Conservation (phyloP, 306 rosid genomes). For the Rubus parviflorus region DNA sequence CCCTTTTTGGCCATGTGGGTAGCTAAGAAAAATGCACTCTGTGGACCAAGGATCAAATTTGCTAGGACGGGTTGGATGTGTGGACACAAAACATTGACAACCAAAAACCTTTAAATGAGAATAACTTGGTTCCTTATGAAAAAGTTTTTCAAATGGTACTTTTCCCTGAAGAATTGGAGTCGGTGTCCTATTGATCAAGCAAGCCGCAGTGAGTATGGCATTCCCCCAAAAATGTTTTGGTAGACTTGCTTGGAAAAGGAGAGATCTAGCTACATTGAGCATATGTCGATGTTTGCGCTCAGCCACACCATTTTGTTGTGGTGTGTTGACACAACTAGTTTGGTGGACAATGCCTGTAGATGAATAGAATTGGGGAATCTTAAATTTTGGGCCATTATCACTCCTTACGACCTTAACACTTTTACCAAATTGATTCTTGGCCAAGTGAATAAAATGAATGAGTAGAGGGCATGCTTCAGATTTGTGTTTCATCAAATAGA, state of each 20-base stretch:
- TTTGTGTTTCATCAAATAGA: too few relatives aligned
- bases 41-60: background rate
- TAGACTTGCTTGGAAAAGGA: background rate
- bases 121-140: background rate
- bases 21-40: background rate
- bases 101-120: constrained; percentile 11
- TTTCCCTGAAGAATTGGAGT: background rate
- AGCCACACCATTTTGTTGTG: constrained; percentile 2
- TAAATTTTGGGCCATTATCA: constrained; percentile 16
- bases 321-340: constrained; percentile 9
- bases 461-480: too few relatives aligned
- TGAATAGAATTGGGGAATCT: background rate
- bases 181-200: constrained; percentile 2
- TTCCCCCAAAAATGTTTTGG: background rate
- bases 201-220: background rate
- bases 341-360: constrained; percentile 1
- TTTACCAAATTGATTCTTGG: background rate
- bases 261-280: background rate
- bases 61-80: background rate
- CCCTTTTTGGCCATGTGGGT: background rate
- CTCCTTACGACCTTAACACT: background rate
- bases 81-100: constrained; percentile 2
- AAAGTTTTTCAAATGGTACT: background rate
- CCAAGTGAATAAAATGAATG: background rate
- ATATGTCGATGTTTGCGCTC: constrained; percentile 10